A percentile compares a stretch with the other conserved stretches of the same genome.
These are phyloP conservation scores for Euphorbia pulcherrima DNA, from an alignment of 345 rosid species.

Conservation along the genomic window DNA sequence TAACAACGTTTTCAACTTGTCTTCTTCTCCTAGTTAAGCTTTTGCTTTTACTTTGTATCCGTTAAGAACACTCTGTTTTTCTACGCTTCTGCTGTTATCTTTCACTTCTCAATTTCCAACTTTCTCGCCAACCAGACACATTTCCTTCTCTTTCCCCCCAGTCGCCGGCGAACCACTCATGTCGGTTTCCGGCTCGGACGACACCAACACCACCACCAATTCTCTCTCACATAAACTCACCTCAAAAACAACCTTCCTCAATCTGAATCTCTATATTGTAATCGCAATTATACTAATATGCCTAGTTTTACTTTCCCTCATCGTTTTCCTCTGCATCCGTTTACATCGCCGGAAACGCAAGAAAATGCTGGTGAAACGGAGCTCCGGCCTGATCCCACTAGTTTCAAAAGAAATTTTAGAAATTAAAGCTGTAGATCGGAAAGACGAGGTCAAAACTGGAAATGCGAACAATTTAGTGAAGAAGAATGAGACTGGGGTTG, in stretches of 20 bases:
- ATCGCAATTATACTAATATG: constrained; percentile 43
- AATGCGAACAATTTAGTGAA: constrained; percentile 14
- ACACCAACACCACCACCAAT: constrained; percentile 14
- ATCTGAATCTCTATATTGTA: constrained; percentile 53
- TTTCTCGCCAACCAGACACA: constrained; percentile 16
- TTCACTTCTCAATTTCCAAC: neutral
- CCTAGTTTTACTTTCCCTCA: constrained; percentile 33
- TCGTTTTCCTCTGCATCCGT: constrained; percentile 55
- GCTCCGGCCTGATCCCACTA: constrained; percentile 66
- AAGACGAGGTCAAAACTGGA: constrained; percentile 27
- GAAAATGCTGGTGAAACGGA: constrained; percentile 53
- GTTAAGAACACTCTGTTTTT: constrained; percentile 19
- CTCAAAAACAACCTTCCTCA: constrained; percentile 45
- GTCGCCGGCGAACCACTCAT: constrained; percentile 37
- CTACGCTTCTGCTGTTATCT: constrained; percentile 2
- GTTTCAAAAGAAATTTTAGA: constrained; percentile 70
- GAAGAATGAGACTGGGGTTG: constrained; percentile 18
- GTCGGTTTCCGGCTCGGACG: constrained; percentile 42
- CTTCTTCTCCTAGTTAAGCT: constrained; percentile 1
- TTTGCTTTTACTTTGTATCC: constrained; percentile 22
- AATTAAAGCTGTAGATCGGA: constrained; percentile 48
- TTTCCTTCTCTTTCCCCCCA: constrained; percentile 11
- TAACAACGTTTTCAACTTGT: constrained; percentile 8
- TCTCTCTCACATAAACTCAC: constrained; percentile 32
- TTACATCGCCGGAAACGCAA: constrained; percentile 43